A percentile compares a stretch with the other conserved stretches of the same genome.
phyloP scores from a whole-genome alignment of 345 rosid genomes.

The Jatropha curcas region DNA sequence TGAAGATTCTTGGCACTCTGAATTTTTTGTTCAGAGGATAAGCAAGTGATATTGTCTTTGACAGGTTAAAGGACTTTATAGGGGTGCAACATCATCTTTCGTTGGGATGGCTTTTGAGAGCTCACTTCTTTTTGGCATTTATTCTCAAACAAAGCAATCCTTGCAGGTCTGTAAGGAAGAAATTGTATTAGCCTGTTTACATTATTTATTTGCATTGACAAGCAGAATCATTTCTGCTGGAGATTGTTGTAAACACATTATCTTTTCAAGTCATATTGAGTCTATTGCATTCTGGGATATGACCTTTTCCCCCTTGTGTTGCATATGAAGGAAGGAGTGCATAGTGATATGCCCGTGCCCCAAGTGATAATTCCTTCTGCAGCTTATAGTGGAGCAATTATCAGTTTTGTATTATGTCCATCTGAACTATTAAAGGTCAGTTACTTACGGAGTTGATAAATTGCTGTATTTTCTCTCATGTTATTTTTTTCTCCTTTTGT shows the following conservation, averaged over 20 bases:
- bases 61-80: conserved; percentile 87
- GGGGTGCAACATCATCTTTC: conserved; percentile 90
- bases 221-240: conserved; percentile 3
- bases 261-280: conserved; percentile 1
- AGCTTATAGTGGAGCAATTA: conserved; percentile 81
- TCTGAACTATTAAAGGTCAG: conserved; percentile 85
- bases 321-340: conserved; percentile 51
- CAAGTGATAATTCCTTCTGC: conserved; percentile 86
- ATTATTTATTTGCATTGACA: not conserved
- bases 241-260: conserved; percentile 4
- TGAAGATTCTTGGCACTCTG: not conserved
- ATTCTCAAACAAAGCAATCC: conserved; percentile 83
- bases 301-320: not conserved
- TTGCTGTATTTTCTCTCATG: not conserved
- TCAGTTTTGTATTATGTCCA: conserved; percentile 85
- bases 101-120: conserved; percentile 89
- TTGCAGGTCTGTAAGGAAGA: conserved; percentile 53
- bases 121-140: conserved; percentile 86
- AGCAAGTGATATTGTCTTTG: conserved; percentile 21
- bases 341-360: conserved; percentile 53
- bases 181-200: conserved; percentile 15
- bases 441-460: conserved; percentile 1
- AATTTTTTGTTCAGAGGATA: not conserved
- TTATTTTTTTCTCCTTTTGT: conserved; percentile 17
- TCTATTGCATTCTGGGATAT: not conserved